phyloP scores from a whole-genome alignment of 2,329 filamentous ascomycete genomes.

The Karstenula rhodostoma region DNA sequence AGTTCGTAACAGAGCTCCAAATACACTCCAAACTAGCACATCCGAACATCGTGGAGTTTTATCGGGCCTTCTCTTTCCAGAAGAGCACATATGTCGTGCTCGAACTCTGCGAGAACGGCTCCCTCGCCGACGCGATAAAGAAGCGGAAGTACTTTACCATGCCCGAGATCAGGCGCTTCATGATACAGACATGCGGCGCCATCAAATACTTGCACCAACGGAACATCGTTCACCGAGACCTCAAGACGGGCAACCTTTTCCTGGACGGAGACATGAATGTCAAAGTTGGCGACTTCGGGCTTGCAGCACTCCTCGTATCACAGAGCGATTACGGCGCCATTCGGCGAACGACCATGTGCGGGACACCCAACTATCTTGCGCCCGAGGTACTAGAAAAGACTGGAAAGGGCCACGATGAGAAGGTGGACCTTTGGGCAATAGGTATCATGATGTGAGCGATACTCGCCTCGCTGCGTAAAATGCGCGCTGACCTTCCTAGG shows the following conservation, averaged over 20 bases:
- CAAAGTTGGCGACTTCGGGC: constrained; percentile 96
- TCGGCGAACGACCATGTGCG: constrained; percentile 90
- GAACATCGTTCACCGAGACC: constrained; percentile 93
- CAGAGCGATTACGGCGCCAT: constrained; percentile 84
- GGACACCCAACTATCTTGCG: constrained; percentile 97
- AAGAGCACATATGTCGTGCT: constrained; percentile 92
- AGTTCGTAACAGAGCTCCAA: constrained; percentile 85
- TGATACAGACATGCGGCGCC: constrained; percentile 92
- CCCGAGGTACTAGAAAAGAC: constrained; percentile 95
- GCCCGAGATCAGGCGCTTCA: constrained; percentile 91
- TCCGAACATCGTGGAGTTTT: constrained; percentile 93
- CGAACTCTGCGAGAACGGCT: constrained; percentile 94
- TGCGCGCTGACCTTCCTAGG: constrained; percentile 55
- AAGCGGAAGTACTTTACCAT: constrained; percentile 89
- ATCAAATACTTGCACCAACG: constrained; percentile 98
- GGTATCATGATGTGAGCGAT: constrained; percentile 87
- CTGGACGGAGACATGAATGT: constrained; percentile 95
- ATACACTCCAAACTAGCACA: constrained; percentile 99
- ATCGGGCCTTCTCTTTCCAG: constrained; percentile 90
- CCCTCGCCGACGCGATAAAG: constrained; percentile 97
- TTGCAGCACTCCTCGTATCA: constrained; percentile 89
- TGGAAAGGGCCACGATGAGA: constrained; percentile 94
- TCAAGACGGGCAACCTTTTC: constrained; percentile 99
- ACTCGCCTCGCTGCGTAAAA: not conserved
- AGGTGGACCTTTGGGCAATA: constrained; percentile 97